Conservation (phyloP, 495 filamentous ascomycete genomes). For the Aspergillus hancockii region DNA sequence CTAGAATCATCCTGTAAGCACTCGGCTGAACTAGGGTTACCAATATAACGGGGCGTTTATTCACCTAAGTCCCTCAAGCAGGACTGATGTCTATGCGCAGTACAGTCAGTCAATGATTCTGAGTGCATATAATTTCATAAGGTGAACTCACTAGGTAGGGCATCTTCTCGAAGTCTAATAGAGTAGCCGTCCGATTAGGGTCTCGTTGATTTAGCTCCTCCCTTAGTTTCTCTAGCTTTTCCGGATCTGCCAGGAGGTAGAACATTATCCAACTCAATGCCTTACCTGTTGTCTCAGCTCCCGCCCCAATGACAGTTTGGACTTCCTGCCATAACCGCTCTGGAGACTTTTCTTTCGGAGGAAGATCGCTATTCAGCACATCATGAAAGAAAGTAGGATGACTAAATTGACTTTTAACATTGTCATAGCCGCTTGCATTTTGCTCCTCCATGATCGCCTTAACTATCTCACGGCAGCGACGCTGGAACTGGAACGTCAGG, state of each 20-base stretch:
- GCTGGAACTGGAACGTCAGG: conserved; percentile 23
- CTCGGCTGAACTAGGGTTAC: background rate
- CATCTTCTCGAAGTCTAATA: conserved; percentile 34
- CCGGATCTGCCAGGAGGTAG: conserved; percentile 40
- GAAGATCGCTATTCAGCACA: conserved; percentile 42
- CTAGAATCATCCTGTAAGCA: conserved; percentile 1
- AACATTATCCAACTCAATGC: conserved; percentile 39
- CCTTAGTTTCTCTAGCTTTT: conserved; percentile 29
- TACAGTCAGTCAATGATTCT: conserved; percentile 2
- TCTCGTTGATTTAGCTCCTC: conserved; percentile 29
- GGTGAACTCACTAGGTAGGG: conserved; percentile 30
- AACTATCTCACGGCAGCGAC: conserved; percentile 15
- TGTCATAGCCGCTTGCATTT: conserved; percentile 12
- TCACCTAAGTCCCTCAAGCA: conserved; percentile 36
- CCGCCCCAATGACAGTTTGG: conserved; percentile 44
- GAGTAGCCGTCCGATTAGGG: conserved; percentile 23
- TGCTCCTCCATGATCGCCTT: conserved; percentile 10
- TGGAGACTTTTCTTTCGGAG: conserved; percentile 31
- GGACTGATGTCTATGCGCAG: conserved; percentile 22
- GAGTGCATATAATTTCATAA: background rate
- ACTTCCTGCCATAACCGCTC: conserved; percentile 44
- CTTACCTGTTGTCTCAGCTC: conserved; percentile 46
- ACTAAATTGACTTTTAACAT: conserved; percentile 19
- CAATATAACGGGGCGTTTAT: background rate
- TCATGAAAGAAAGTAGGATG: conserved; percentile 45